These are phyloP conservation scores for Colletotrichum shisoi DNA, from an alignment of 2,329 filamentous ascomycete species.

Conservation along the genomic window DNA sequence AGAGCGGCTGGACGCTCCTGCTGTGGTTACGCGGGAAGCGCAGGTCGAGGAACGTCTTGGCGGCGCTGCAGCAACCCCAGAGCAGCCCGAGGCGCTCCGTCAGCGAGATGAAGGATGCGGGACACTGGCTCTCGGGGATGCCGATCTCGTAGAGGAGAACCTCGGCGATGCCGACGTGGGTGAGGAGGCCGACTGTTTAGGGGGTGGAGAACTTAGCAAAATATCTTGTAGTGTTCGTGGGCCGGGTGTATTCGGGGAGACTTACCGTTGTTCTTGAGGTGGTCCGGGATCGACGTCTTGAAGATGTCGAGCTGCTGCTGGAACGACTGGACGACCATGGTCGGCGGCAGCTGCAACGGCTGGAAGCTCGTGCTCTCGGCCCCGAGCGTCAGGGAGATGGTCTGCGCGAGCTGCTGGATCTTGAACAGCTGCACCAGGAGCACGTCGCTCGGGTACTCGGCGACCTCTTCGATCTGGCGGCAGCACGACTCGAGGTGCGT, in stretches of 20 bases:
- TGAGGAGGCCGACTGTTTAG: conserved; percentile 51
- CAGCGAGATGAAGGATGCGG: conserved; percentile 46
- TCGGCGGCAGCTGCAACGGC: conserved; percentile 51
- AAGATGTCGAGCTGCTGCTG: conserved; percentile 55
- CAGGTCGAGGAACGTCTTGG: conserved; percentile 52
- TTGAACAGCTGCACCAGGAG: conserved; percentile 57
- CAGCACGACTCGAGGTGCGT: conserved; percentile 55
- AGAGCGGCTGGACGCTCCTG: conserved; percentile 49
- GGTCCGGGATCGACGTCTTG: conserved; percentile 48
- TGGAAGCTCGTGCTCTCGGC: conserved; percentile 42
- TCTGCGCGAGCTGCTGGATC: conserved; percentile 59
- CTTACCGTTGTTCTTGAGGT: conserved; percentile 50
- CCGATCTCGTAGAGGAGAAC: conserved; percentile 58
- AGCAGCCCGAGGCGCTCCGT: conserved; percentile 56
- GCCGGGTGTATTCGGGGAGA: background rate
- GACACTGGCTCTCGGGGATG: conserved; percentile 51
- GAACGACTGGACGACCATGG: conserved; percentile 54
- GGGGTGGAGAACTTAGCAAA: conserved; percentile 42
- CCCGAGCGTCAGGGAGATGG: conserved; percentile 54
- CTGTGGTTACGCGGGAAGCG: conserved; percentile 44
- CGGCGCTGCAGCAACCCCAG: conserved; percentile 54
- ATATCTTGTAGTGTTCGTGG: too few species aligned
- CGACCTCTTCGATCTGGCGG: conserved; percentile 52
- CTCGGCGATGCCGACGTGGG: conserved; percentile 56
- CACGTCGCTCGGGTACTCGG: conserved; percentile 55